phyloP scores from a whole-genome alignment of 164 flowering plant genomes.

The Piper longum region DNA sequence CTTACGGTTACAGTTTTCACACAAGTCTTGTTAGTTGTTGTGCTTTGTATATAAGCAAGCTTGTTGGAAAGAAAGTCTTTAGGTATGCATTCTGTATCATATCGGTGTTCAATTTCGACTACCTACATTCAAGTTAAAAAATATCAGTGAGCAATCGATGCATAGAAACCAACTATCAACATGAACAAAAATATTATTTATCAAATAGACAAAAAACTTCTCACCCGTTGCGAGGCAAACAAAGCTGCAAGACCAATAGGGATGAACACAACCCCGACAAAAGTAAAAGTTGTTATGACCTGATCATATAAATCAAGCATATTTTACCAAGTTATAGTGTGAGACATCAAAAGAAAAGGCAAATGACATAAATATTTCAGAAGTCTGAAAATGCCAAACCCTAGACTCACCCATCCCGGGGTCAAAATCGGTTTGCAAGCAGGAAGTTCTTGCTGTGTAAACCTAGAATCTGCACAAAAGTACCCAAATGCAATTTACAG shows the following conservation, averaged over 20 bases:
- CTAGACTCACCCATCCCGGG: conserved; percentile 51
- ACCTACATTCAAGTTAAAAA: conserved; percentile 28
- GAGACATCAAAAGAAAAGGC: background rate
- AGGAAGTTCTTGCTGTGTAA: conserved; percentile 74
- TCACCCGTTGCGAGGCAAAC: conserved; percentile 53
- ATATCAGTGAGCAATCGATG: background rate
- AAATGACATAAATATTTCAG: background rate
- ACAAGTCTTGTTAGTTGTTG: conserved; percentile 31
- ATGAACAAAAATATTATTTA: background rate
- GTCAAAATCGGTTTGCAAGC: conserved; percentile 80
- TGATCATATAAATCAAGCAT: conserved; percentile 15
- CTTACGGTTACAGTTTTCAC: conserved; percentile 25
- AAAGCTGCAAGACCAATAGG: conserved; percentile 58
- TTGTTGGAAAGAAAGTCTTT: conserved; percentile 34
- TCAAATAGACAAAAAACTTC: background rate
- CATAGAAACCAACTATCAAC: background rate
- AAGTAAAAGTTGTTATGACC: conserved; percentile 54
- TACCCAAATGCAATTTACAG: too few species aligned
- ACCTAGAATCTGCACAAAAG: conserved; percentile 25
- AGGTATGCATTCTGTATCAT: conserved; percentile 67
- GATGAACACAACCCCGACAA: conserved; percentile 44
- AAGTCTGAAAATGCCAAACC: background rate
- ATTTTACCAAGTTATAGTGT: background rate
- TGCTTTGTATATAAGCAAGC: conserved; percentile 49
- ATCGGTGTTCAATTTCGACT: conserved; percentile 62